Evolutionary conservation across 2,329 filamentous ascomycete species (phyloP).

Genomic region (Helicocarpus griseus): DNA sequence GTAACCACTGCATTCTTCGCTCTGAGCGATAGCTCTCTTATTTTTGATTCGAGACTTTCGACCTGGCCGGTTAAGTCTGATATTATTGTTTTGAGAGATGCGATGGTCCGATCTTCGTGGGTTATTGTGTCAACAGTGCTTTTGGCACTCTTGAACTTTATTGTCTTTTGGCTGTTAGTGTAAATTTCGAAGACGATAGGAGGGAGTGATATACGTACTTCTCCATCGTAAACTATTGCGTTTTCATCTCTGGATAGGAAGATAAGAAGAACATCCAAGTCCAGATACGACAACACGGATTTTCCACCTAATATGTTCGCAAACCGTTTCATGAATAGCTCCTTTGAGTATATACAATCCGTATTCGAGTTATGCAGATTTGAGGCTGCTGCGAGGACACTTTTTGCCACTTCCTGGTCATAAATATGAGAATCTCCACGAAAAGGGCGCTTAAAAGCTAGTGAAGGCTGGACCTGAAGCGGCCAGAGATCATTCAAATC

Average conservation of each 20-base stretch:
- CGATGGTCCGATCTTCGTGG: slow-evolving; percentile 70
- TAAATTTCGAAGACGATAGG: slow-evolving; percentile 40
- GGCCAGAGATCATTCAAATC: background rate
- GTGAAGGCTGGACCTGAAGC: background rate
- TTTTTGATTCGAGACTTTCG: slow-evolving; percentile 49
- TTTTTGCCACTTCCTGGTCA: slow-evolving; percentile 43
- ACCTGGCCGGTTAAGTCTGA: slow-evolving; percentile 57
- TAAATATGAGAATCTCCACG: background rate
- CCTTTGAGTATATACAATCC: slow-evolving; percentile 58
- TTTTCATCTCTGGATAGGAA: slow-evolving; percentile 61
- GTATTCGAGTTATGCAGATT: slow-evolving; percentile 42
- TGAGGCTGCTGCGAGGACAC: slow-evolving; percentile 40
- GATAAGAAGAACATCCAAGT: slow-evolving; percentile 60
- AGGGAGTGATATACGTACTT: slow-evolving; percentile 22
- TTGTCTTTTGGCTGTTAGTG: slow-evolving; percentile 43
- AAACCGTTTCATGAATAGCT: slow-evolving; percentile 54
- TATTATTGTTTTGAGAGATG: slow-evolving; percentile 66
- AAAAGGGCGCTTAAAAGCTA: too few relatives aligned
- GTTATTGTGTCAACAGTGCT: slow-evolving; percentile 50
- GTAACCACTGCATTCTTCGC: slow-evolving; percentile 60
- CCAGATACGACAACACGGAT: slow-evolving; percentile 48
- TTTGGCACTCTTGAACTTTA: slow-evolving; percentile 59
- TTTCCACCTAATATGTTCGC: slow-evolving; percentile 41
- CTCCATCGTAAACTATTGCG: slow-evolving; percentile 38
- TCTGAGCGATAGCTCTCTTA: slow-evolving; percentile 37